Conservation (phyloP, 2,329 filamentous ascomycete species). For the Falciphora oryzae region DNA sequence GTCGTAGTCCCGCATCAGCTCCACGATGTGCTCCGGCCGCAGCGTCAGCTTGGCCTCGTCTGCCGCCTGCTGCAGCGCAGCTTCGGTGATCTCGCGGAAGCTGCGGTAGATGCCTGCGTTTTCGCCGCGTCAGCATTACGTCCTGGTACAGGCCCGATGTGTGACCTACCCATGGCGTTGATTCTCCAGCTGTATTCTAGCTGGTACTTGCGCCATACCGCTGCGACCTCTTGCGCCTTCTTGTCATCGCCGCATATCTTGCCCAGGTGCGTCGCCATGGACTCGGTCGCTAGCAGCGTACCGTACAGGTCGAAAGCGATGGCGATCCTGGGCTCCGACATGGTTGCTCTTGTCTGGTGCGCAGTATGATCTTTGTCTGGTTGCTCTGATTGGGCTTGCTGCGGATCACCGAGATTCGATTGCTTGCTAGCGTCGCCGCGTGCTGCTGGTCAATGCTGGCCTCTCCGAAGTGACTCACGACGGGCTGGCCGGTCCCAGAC, state of each 20-base stretch:
- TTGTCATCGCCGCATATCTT: constrained; percentile 51
- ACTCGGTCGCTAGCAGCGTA: constrained; percentile 66
- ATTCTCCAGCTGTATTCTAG: constrained; percentile 73
- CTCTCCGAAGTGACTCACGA: neutral
- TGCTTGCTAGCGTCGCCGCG: too few relatives aligned
- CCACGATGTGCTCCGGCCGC: constrained; percentile 33
- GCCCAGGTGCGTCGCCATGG: constrained; percentile 55
- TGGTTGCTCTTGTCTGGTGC: constrained; percentile 2
- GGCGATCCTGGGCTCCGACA: constrained; percentile 30
- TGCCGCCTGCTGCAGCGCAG: constrained; percentile 58
- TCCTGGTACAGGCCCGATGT: neutral
- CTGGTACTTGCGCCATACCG: constrained; percentile 62
- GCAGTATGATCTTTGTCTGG: neutral
- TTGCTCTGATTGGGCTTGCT: neutral
- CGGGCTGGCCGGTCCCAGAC: too few relatives aligned
- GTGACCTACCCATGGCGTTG: constrained; percentile 63
- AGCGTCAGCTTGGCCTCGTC: constrained; percentile 48
- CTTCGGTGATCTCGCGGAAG: constrained; percentile 58
- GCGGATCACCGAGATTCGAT: neutral
- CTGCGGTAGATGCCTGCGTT: constrained; percentile 50
- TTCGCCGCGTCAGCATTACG: neutral
- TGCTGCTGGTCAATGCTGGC: too few relatives aligned
- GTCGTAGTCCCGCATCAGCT: constrained; percentile 60
- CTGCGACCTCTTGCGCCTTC: constrained; percentile 43
- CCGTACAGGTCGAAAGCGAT: constrained; percentile 74